A percentile compares a stretch with the other conserved stretches of the same genome.
Conservation (phyloP, 2,329 filamentous ascomycete genomes). For the Apiospora pterosperma region DNA sequence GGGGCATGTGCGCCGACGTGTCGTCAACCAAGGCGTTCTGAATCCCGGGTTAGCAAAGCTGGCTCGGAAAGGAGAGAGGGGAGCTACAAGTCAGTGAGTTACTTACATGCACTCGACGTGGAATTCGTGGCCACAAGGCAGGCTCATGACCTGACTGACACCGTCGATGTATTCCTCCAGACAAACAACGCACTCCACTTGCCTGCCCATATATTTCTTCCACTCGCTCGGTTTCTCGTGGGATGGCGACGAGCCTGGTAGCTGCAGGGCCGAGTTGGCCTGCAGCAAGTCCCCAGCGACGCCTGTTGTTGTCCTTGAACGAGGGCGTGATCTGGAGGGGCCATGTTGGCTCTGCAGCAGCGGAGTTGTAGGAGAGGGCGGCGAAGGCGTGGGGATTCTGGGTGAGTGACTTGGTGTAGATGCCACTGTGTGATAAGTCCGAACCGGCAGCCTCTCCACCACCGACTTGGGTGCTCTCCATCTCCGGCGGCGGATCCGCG, state of each 20-base stretch:
- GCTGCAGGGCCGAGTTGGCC: slow-evolving; percentile 38
- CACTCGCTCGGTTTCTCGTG: slow-evolving; percentile 57
- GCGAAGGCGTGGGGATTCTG: slow-evolving; percentile 49
- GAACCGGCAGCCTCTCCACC: slow-evolving; percentile 88
- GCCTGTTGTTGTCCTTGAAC: slow-evolving; percentile 63
- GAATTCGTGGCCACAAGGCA: slow-evolving; percentile 97
- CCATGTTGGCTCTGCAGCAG: slow-evolving; percentile 59
- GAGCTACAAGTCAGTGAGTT: slow-evolving; percentile 9
- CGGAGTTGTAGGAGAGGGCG: slow-evolving; percentile 73
- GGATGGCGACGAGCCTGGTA: slow-evolving; percentile 29
- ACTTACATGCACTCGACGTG: slow-evolving; percentile 93
- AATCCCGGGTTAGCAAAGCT: background rate
- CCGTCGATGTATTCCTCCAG: slow-evolving; percentile 95
- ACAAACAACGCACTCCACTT: slow-evolving; percentile 92
- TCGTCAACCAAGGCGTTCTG: slow-evolving; percentile 95
- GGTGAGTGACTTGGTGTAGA: slow-evolving; percentile 55
- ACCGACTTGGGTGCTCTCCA: slow-evolving; percentile 98
- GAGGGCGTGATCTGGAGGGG: slow-evolving; percentile 52
- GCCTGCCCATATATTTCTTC: slow-evolving; percentile 64
- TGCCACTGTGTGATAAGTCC: slow-evolving; percentile 86
- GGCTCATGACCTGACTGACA: slow-evolving; percentile 90
- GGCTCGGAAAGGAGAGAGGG: slow-evolving; percentile 20
- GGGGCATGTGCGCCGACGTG: slow-evolving; percentile 90
- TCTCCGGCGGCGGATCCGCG: slow-evolving; percentile 80
- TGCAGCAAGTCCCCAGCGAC: slow-evolving; percentile 45